A percentile compares a stretch with the other conserved stretches of the same genome.
Evolutionary conservation across 2,329 filamentous ascomycete genomes (phyloP).

Genomic region (Shiraia sp.): DNA sequence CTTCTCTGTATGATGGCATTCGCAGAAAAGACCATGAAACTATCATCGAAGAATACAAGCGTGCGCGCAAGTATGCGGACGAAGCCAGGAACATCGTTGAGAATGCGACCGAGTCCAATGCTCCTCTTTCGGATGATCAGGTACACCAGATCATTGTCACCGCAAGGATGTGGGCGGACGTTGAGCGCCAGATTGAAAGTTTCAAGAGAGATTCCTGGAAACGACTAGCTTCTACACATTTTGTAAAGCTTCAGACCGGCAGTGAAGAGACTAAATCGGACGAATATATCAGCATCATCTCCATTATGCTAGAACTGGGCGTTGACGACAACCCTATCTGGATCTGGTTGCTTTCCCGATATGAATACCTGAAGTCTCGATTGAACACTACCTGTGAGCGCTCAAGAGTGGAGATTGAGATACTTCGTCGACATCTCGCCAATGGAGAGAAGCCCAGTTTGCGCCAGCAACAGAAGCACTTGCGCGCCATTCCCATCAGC

Average conservation of each 20-base stretch:
- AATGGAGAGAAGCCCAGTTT: constrained; percentile 71
- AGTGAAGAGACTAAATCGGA: constrained; percentile 62
- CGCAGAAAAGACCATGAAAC: constrained; percentile 88
- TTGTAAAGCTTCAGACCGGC: constrained; percentile 50
- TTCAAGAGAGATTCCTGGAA: constrained; percentile 94
- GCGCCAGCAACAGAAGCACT: constrained; percentile 71
- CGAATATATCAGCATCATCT: constrained; percentile 91
- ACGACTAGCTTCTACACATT: constrained; percentile 70
- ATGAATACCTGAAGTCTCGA: constrained; percentile 85
- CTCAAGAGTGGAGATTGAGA: constrained; percentile 90
- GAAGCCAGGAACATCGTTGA: constrained; percentile 73
- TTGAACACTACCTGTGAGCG: constrained; percentile 80
- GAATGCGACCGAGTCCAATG: constrained; percentile 51
- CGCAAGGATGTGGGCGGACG: constrained; percentile 92
- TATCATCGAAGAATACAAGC: constrained; percentile 82
- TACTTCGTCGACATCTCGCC: constrained; percentile 79
- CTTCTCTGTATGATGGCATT: constrained; percentile 78
- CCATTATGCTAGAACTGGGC: constrained; percentile 86
- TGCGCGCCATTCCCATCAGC: constrained; percentile 74
- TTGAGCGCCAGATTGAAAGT: constrained; percentile 79
- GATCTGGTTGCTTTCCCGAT: constrained; percentile 90
- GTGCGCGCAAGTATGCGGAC: constrained; percentile 79
- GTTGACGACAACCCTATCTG: constrained; percentile 96
- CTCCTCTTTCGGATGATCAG: constrained; percentile 73
- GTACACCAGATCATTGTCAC: constrained; percentile 86